These are phyloP conservation scores for Diaporthe helianthi DNA, from an alignment of 2,329 filamentous ascomycete genomes.

Conservation along the genomic window DNA sequence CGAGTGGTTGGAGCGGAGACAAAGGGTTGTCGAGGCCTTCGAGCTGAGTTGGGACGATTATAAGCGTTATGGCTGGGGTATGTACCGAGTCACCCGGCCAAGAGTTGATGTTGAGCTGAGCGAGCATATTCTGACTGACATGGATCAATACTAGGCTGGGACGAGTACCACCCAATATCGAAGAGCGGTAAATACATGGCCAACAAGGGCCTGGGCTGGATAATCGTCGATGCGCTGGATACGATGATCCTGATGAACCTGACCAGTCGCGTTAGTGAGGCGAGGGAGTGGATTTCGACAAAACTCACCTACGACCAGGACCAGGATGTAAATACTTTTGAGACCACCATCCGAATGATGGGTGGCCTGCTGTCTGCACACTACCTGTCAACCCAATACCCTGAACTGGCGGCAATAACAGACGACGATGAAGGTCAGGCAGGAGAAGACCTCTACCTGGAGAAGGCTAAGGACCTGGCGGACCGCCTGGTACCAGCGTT, in stretches of 20 bases:
- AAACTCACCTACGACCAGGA: constrained; percentile 87
- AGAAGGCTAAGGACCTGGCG: constrained; percentile 93
- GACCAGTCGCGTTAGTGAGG: constrained; percentile 82
- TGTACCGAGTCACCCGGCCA: constrained; percentile 43
- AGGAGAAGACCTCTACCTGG: constrained; percentile 91
- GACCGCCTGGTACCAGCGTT: constrained; percentile 88
- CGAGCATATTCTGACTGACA: constrained; percentile 40
- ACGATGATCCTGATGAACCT: constrained; percentile 99
- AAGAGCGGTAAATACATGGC: constrained; percentile 87
- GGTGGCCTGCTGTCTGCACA: constrained; percentile 92
- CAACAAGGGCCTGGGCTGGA: constrained; percentile 91
- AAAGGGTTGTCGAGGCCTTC: constrained; percentile 88
- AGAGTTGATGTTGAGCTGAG: background rate
- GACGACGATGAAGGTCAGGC: constrained; percentile 75
- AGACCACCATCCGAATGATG: constrained; percentile 97
- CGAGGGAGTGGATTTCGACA: constrained; percentile 86
- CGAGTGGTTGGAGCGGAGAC: constrained; percentile 80
- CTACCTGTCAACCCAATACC: constrained; percentile 87
- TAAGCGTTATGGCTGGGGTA: constrained; percentile 92
- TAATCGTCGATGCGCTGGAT: constrained; percentile 94
- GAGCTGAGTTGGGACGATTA: constrained; percentile 92
- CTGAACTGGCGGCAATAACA: constrained; percentile 75
- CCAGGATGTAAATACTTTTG: constrained; percentile 96
- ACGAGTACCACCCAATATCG: constrained; percentile 85
- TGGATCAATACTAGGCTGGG: constrained; percentile 63